Percentiles rank a stretch among this genome's conserved stretches.
Evolutionary conservation across 768 basidiomycete genomes (phyloP).

Genomic region (Suillus occidentalis): DNA sequence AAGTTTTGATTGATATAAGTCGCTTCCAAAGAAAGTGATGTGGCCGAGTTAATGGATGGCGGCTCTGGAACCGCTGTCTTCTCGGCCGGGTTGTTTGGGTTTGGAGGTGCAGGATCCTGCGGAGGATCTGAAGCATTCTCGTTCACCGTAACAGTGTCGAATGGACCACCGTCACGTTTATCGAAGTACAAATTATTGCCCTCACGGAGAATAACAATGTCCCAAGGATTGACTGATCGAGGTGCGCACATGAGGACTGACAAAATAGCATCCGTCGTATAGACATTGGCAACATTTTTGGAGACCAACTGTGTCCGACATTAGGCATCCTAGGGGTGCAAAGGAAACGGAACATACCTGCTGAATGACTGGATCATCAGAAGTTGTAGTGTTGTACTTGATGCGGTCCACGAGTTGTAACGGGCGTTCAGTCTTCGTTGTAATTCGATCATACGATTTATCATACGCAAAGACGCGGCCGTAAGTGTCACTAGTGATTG

Average conservation of each 20-base stretch:
- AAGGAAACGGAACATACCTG: constrained; percentile 50
- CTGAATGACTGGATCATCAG: constrained; percentile 96
- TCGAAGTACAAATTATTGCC: constrained; percentile 94
- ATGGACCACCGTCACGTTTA: constrained; percentile 96
- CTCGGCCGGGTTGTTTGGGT: constrained; percentile 75
- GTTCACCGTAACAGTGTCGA: constrained; percentile 97
- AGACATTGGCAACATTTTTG: constrained; percentile 82
- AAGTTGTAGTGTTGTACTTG: constrained; percentile 96
- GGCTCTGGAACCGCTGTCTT: constrained; percentile 62
- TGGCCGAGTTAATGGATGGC: constrained; percentile 89
- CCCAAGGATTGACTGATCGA: constrained; percentile 97
- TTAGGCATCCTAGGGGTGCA: constrained; percentile 6
- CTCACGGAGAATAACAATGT: constrained; percentile 92
- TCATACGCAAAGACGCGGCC: constrained; percentile 93
- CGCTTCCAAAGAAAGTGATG: constrained; percentile 92
- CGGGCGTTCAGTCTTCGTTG: constrained; percentile 88
- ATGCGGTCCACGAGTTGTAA: constrained; percentile 92
- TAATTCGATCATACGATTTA: constrained; percentile 92
- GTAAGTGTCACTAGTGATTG: constrained; percentile 64
- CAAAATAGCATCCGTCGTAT: constrained; percentile 93
- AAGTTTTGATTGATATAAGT: constrained; percentile 99
- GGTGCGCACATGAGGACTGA: constrained; percentile 95
- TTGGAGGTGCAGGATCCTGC: constrained; percentile 75
- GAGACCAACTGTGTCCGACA: constrained; percentile 61
- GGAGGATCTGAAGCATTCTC: constrained; percentile 97